Evolutionary conservation across 371 early-diverging fungal genomes (phyloP).

Genomic region (Haplosporangium sp.): DNA sequence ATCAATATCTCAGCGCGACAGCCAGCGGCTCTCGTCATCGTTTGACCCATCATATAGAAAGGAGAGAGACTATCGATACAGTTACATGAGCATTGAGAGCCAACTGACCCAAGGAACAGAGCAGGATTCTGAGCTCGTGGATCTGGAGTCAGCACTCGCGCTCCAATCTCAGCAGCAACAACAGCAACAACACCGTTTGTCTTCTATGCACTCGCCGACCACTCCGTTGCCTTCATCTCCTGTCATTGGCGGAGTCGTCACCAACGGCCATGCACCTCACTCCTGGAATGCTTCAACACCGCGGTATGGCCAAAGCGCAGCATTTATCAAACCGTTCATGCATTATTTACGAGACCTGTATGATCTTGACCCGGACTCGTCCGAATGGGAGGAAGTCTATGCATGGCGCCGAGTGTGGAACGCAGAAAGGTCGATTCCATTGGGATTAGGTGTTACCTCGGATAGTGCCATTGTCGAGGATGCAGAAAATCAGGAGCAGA

Average conservation of each 20-base stretch:
- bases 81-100: conserved; percentile 49
- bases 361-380: conserved; percentile 68
- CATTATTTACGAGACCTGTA: conserved; percentile 72
- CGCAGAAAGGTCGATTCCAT: conserved; percentile 27
- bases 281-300: conserved; percentile 12
- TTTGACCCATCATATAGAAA: conserved; percentile 23
- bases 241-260: conserved; percentile 9
- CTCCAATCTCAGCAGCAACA: conserved; percentile 21
- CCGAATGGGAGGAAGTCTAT: conserved; percentile 57
- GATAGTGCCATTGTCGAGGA: conserved; percentile 22
- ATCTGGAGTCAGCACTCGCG: conserved; percentile 9
- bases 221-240: conserved; percentile 50
- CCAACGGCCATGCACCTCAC: conserved; percentile 2
- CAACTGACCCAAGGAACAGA: conserved; percentile 45
- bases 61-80: conserved; percentile 30
- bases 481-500: conserved; percentile 23
- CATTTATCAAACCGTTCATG: conserved; percentile 46
- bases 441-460: conserved; percentile 19
- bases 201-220: conserved; percentile 48
- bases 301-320: conserved; percentile 32
- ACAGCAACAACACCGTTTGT: conserved; percentile 37
- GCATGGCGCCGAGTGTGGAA: conserved; percentile 54
- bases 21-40: conserved; percentile 18
- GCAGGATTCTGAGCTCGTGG: conserved; percentile 17
- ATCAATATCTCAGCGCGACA: background rate